Evolutionary conservation across 768 basidiomycete species (phyloP).

Genomic region (Trametes elegans): DNA sequence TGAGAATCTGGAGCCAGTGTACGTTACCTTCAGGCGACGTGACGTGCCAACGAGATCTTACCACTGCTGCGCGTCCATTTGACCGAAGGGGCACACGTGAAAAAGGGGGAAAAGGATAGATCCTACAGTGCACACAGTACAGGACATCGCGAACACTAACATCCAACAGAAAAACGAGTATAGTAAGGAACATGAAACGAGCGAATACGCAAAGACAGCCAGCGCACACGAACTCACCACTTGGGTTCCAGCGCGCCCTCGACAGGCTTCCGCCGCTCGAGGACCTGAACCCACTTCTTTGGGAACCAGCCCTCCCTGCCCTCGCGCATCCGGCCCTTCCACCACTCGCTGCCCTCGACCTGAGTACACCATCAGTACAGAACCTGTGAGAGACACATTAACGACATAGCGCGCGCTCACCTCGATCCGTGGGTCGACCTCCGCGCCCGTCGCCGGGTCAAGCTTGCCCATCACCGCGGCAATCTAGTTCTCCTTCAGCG

Average conservation of each 20-base stretch:
- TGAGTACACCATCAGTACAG: slow-evolving; percentile 24
- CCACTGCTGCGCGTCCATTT: too few relatives aligned
- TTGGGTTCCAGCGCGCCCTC: slow-evolving; percentile 35
- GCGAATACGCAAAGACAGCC: background rate
- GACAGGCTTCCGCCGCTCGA: slow-evolving; percentile 44
- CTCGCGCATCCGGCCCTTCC: slow-evolving; percentile 90
- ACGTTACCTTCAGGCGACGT: too few relatives aligned
- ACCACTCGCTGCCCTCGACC: slow-evolving; percentile 73
- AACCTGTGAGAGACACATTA: background rate
- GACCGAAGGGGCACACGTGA: too few relatives aligned
- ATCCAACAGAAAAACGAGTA: background rate
- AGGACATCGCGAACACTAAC: background rate
- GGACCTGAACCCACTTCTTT: slow-evolving; percentile 77
- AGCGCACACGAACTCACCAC: slow-evolving; percentile 6
- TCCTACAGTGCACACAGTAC: background rate
- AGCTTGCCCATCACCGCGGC: slow-evolving; percentile 86
- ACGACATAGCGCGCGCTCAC: slow-evolving; percentile 29
- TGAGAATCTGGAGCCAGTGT: too few relatives aligned
- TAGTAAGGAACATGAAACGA: background rate
- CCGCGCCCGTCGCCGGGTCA: slow-evolving; percentile 64
- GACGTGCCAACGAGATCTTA: too few relatives aligned
- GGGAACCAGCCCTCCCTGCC: slow-evolving; percentile 97
- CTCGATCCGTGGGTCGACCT: slow-evolving; percentile 63
- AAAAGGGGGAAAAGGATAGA: too few relatives aligned
- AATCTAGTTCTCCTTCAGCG: slow-evolving; percentile 85